Conservation (phyloP, 202 grass and related monocot species). For the Zizania palustris region DNA sequence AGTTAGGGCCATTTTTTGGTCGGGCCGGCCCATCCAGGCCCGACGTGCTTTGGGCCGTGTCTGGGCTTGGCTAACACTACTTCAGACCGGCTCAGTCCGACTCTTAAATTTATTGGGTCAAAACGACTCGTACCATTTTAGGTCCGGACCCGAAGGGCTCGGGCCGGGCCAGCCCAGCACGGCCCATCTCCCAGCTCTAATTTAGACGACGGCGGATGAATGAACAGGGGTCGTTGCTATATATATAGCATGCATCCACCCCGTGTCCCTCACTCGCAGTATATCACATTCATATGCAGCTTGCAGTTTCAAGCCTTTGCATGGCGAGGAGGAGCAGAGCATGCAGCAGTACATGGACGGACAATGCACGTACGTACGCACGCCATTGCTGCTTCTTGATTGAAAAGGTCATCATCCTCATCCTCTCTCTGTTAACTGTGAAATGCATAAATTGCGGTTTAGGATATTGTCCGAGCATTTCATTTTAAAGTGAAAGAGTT, state of each 20-base stretch:
- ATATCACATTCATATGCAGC: neutral
- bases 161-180: too few relatives aligned
- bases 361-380: neutral
- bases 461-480: neutral
- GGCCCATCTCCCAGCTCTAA: too few relatives aligned
- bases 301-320: neutral
- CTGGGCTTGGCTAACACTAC: too few relatives aligned
- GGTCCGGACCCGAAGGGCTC: too few relatives aligned
- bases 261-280: neutral
- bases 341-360: neutral
- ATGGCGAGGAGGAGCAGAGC: neutral
- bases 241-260: slow-evolving; percentile 14
- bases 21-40: too few relatives aligned
- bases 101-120: too few relatives aligned
- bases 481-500: neutral
- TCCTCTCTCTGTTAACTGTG: neutral
- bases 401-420: slow-evolving; percentile 13
- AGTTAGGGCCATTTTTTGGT: too few relatives aligned
- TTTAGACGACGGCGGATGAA: neutral
- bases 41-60: too few relatives aligned
- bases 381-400: neutral
- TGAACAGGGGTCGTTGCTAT: slow-evolving; percentile 13
- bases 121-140: too few relatives aligned
- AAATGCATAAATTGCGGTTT: neutral
- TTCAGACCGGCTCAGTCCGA: too few relatives aligned